Percentiles rank a stretch among this genome's conserved stretches.
Evolutionary conservation across 2,329 filamentous ascomycete genomes (phyloP).

Genomic region (Pseudogymnoascus destructans): DNA sequence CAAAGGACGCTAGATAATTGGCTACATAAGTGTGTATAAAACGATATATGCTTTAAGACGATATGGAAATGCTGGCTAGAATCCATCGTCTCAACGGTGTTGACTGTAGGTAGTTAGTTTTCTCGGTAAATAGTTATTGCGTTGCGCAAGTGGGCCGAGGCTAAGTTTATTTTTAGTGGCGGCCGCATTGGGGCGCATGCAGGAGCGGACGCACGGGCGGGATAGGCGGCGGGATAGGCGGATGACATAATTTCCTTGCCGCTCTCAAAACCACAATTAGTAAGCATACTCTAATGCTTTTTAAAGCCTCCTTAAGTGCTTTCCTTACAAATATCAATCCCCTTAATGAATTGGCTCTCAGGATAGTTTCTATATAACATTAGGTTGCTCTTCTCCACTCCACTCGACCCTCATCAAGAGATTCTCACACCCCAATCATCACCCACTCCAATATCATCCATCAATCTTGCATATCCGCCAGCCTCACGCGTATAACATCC

Average conservation of each 20-base stretch:
- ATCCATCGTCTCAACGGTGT: too few relatives aligned
- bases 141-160: background rate
- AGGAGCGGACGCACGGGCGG: constrained; percentile 2
- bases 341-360: background rate
- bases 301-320: background rate
- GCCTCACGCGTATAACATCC: background rate
- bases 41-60: too few relatives aligned
- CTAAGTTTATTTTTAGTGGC: background rate
- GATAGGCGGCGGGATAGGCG: too few relatives aligned
- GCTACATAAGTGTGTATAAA: too few relatives aligned
- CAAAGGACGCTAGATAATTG: too few relatives aligned
- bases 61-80: too few relatives aligned
- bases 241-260: background rate
- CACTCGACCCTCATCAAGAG: background rate
- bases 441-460: background rate
- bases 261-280: background rate
- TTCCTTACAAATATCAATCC: background rate
- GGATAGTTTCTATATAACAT: constrained; percentile 3
- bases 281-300: background rate
- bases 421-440: background rate
- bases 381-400: background rate
- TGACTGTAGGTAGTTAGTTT: background rate
- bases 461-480: background rate
- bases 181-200: background rate
- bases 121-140: background rate